phyloP scores from a whole-genome alignment of 441 rosid genomes.

The Populus hybrid region DNA sequence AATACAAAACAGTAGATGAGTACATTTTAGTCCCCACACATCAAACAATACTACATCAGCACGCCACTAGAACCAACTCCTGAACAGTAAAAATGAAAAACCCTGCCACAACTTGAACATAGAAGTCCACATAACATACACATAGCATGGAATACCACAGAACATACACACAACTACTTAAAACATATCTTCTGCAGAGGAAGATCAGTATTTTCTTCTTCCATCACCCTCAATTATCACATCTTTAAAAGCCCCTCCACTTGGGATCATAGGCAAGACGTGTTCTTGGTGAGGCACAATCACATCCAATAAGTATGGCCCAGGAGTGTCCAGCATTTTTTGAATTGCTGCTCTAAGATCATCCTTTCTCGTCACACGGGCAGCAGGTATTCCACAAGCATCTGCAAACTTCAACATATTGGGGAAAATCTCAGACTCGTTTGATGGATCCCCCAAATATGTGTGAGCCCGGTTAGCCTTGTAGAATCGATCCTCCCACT shows the following conservation, averaged over 20 bases:
- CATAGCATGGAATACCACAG: background rate
- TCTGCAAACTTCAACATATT: slow-evolving; percentile 79
- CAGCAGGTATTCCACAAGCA: slow-evolving; percentile 86
- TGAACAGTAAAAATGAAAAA: background rate
- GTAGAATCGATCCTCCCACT: slow-evolving; percentile 94
- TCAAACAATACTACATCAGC: background rate
- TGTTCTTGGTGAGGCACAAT: slow-evolving; percentile 96
- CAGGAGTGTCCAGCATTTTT: slow-evolving; percentile 86
- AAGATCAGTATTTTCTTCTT: slow-evolving; percentile 36
- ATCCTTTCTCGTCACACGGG: slow-evolving; percentile 66
- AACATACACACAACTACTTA: background rate
- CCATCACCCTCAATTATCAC: slow-evolving; percentile 89
- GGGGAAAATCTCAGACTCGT: slow-evolving; percentile 73
- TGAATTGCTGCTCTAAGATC: slow-evolving; percentile 70
- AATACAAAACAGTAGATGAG: background rate
- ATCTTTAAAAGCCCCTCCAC: slow-evolving; percentile 85
- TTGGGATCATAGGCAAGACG: slow-evolving; percentile 95
- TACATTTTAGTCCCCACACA: background rate
- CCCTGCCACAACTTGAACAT: background rate
- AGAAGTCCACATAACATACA: background rate
- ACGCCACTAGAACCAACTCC: background rate
- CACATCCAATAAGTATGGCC: slow-evolving; percentile 85
- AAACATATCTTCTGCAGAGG: background rate
- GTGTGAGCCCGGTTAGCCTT: slow-evolving; percentile 95
- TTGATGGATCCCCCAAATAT: slow-evolving; percentile 71